Evolutionary conservation across 139 green algal genomes (phyloP), one percentile per base, ranked within the genome.

Genomic region (Zygnema circumcarinatum): DNA sequence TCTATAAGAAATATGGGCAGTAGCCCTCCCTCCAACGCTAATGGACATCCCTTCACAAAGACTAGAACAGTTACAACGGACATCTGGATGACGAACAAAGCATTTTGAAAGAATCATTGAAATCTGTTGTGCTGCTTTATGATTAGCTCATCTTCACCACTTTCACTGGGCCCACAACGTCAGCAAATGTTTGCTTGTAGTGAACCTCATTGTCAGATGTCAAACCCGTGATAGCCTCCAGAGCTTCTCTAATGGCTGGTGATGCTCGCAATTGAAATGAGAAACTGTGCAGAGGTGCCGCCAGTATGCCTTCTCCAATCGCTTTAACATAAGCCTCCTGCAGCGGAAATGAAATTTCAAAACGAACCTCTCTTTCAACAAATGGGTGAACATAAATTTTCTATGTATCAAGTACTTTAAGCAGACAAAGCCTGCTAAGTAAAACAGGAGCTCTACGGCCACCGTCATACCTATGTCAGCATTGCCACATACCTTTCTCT

Each of bases 301-400:
- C 75, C 32, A 33, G 32, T 22, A 83, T 83, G 75, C 75, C 75
- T 52, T 68, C 36, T 21, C 75, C 75, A 20, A 83, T 38, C 20
- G 75, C 75, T 39, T 83, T 83, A 16, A 83, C 75, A 74, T 83
- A 83, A 35, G 75, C 75, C 75, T 83, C 75, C 75, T 83, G 75
- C 38, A 83, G 32, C 33, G 7, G 7, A 78, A 42, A 78, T 41
- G 11, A 78, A 39, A 41, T 78, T 78, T 40, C 3, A 53, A 78
- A 42, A 42, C 35, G 36, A 39, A 36, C 36, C 36, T 11, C 16
- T 78, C 11, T 40, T 78, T 53, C 16, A 53, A 42, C 56, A 72
- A 72, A 29, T 72, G 29, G 56, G 29, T 72, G 56, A 35, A 72
- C 56, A 72, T 29, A 72, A 29, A 35, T 29, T 29, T 35, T 35